Evolutionary conservation across 371 early-diverging fungal genomes (phyloP).

Genomic region (Fennellomyces sp.): DNA sequence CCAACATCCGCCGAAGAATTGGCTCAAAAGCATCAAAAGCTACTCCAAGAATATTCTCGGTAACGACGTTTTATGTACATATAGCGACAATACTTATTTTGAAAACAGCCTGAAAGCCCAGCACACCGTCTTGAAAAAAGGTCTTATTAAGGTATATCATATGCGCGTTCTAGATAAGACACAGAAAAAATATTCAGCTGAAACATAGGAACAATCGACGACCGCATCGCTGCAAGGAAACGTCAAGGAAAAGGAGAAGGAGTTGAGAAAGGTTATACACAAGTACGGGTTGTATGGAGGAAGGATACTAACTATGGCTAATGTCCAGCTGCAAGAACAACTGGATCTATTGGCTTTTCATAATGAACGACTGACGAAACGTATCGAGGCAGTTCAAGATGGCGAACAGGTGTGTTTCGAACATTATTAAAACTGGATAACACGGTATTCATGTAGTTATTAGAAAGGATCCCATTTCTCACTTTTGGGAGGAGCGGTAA

Average conservation of each 20-base stretch:
- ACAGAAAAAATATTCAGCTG: too few species aligned
- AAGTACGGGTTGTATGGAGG: neutral
- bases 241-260: slow-evolving; percentile 69
- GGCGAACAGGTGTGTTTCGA: slow-evolving; percentile 46
- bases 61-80: slow-evolving; percentile 20
- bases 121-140: slow-evolving; percentile 65
- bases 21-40: slow-evolving; percentile 60
- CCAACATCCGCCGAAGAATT: slow-evolving; percentile 61
- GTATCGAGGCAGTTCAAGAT: slow-evolving; percentile 65
- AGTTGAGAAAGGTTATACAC: slow-evolving; percentile 57
- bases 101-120: slow-evolving; percentile 58
- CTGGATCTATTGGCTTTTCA: slow-evolving; percentile 67
- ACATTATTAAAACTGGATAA: neutral
- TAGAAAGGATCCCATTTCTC: slow-evolving; percentile 55
- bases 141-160: slow-evolving; percentile 57
- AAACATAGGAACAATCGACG: slow-evolving; percentile 60
- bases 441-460: neutral
- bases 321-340: slow-evolving; percentile 53
- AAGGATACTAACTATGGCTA: too few species aligned
- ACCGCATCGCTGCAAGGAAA: slow-evolving; percentile 59
- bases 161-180: too few species aligned
- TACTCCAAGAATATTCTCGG: slow-evolving; percentile 66
- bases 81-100: neutral
- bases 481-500: slow-evolving; percentile 58
- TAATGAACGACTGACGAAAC: slow-evolving; percentile 67